Base-by-base conservation (phyloP, 176 grass and related monocot species). In the Lolium perenne region DNA sequence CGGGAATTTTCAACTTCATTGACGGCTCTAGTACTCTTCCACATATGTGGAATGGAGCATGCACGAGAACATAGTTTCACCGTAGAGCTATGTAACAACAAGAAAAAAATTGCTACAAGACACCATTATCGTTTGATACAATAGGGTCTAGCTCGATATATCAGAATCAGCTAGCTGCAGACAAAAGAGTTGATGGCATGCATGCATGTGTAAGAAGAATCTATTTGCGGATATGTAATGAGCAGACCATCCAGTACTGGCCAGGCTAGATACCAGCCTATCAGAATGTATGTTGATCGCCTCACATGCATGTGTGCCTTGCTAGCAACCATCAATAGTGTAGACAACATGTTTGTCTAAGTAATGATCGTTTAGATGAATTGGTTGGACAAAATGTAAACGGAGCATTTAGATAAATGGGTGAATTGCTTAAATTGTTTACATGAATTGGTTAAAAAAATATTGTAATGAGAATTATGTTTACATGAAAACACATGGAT, bases 201-300 rank as follows among this genome's bases (percentile, higher is more conserved):
- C 35, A 69, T 69, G 66, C 35, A 25, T 45, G 51, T 72, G 71
- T 12, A 21, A 23, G 49, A 70, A 22, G 66, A 61, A 72, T 45
- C 45, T 60, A 8, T 47, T 47, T 48, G 68, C 3, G 20, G 67
- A 4, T 83, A 3, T 69, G 18, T 11, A 54, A 83, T 25, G 81
- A 48, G 15, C 81, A 60, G 68, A 41, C 40, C 38, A 59, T 26
- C 68, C 53, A 14, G 15, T 46, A 72, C 22, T 43, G 43, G 38
- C 15, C 22, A 74, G 40, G 10, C 15, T 43, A 41, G 6, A 5
- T 41, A 68, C 66, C 66, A 82, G 65, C 67, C 17, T 72, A 72
- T 46, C 40, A 72, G 69, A 46, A 68, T 71, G 65, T 56, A 15
- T 70, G 35, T 80, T 65, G 79, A 82, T 69, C 47, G 17, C 26